Percentiles rank a stretch among this genome's conserved stretches.
Evolutionary conservation across 1,139 yeast species (phyloP).

Genomic region (Kodamaea sp.): DNA sequence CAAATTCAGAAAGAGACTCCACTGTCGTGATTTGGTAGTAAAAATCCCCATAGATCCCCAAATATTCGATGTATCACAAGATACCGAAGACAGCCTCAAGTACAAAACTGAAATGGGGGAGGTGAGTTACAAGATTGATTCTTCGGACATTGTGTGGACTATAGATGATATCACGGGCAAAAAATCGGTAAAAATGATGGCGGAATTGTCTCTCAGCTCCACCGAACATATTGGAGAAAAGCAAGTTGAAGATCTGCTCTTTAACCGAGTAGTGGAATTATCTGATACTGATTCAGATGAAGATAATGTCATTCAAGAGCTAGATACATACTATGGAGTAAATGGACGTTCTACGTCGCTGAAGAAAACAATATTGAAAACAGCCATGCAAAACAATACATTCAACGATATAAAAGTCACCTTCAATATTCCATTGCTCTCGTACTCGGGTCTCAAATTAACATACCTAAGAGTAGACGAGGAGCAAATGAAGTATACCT

Average conservation of each 20-base stretch:
- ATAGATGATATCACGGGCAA: slow-evolving; percentile 59
- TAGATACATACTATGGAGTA: slow-evolving; percentile 47
- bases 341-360: slow-evolving; percentile 36
- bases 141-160: slow-evolving; percentile 62
- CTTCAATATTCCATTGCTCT: slow-evolving; percentile 43
- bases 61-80: slow-evolving; percentile 34
- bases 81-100: slow-evolving; percentile 33
- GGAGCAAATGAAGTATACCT: slow-evolving; percentile 42
- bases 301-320: slow-evolving; percentile 27
- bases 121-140: slow-evolving; percentile 42
- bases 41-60: slow-evolving; percentile 40
- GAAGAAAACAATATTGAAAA: slow-evolving; percentile 18
- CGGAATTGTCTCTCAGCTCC: slow-evolving; percentile 31
- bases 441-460: slow-evolving; percentile 45
- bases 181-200: slow-evolving; percentile 44
- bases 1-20: slow-evolving; percentile 36
- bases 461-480: slow-evolving; percentile 45
- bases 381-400: slow-evolving; percentile 15
- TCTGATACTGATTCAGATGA: slow-evolving; percentile 13
- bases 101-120: slow-evolving; percentile 46
- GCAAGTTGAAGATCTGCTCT: slow-evolving; percentile 8
- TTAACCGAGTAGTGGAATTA: slow-evolving; percentile 4
- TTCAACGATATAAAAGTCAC: slow-evolving; percentile 32
- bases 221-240: slow-evolving; percentile 4
- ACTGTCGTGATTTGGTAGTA: slow-evolving; percentile 33